phyloP scores from a whole-genome alignment of 352 stramenopile species.

The Globisporangium sylvaticum region DNA sequence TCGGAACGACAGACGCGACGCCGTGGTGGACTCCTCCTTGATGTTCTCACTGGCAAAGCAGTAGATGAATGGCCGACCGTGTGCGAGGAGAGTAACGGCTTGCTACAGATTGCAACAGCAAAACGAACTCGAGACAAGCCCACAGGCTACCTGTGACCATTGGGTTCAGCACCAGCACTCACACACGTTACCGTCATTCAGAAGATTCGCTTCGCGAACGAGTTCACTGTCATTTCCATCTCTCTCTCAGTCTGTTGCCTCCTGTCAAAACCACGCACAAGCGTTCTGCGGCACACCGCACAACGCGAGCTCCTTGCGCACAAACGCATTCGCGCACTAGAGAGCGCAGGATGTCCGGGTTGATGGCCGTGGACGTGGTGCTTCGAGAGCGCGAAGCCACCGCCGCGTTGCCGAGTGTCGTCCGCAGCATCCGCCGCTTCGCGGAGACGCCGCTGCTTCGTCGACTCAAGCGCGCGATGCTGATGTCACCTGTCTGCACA shows the following conservation, averaged over 20 bases:
- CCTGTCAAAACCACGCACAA: too few species aligned
- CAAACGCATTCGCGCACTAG: too few species aligned
- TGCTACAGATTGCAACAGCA: too few species aligned
- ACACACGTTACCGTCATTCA: not conserved
- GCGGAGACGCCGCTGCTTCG: not conserved
- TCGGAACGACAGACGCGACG: slow-evolving; percentile 33
- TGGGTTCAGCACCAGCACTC: not conserved
- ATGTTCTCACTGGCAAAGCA: slow-evolving; percentile 51
- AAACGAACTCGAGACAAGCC: too few species aligned
- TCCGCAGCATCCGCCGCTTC: not conserved
- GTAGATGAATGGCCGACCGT: slow-evolving; percentile 17
- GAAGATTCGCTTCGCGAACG: too few species aligned
- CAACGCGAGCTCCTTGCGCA: too few species aligned
- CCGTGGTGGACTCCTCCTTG: slow-evolving; percentile 10
- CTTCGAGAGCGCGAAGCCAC: not conserved
- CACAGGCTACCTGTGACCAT: too few species aligned
- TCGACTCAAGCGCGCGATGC: not conserved
- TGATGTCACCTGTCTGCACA: not conserved
- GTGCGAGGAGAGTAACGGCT: too few species aligned
- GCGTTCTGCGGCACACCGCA: too few species aligned
- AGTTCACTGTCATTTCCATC: too few species aligned
- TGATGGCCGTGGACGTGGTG: not conserved
- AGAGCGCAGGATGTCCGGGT: not conserved
- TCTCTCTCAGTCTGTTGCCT: too few species aligned
- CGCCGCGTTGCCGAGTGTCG: not conserved